These are phyloP conservation scores for Mortierella sp. DNA, from an alignment of 371 early-diverging fungal species.

Conservation along the genomic window DNA sequence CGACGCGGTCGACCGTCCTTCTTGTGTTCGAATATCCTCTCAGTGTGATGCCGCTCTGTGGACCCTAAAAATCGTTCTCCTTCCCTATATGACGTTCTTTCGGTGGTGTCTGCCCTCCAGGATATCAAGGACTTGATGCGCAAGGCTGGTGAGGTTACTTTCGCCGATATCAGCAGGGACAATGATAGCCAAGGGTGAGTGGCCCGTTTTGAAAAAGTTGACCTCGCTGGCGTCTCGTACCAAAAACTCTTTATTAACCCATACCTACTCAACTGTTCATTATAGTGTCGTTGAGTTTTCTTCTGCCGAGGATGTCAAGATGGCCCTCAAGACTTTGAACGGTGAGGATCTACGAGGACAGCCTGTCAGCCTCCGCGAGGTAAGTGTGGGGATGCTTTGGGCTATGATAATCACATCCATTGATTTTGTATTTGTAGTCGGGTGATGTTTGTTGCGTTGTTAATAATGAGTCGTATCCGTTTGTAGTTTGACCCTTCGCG, in stretches of 20 bases:
- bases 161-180: constrained; percentile 87
- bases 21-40: constrained; percentile 19
- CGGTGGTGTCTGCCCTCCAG: constrained; percentile 61
- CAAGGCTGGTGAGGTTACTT: constrained; percentile 94
- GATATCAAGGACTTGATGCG: constrained; percentile 97
- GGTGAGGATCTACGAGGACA: constrained; percentile 89
- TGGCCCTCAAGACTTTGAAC: constrained; percentile 87
- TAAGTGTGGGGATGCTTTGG: constrained; percentile 49
- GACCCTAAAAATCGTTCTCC: constrained; percentile 51
- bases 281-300: constrained; percentile 90
- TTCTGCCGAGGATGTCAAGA: constrained; percentile 82
- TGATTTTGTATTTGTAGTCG: not conserved
- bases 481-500: constrained; percentile 45
- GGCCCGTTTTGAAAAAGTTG: not conserved
- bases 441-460: not conserved
- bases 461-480: not conserved
- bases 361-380: constrained; percentile 81
- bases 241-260: not conserved
- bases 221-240: no score
- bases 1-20: constrained; percentile 16
- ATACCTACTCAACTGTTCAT: not conserved
- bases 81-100: constrained; percentile 32
- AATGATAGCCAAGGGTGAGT: constrained; percentile 88
- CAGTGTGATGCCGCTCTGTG: constrained; percentile 47
- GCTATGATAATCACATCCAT: not conserved